Percentiles rank a stretch among this genome's conserved stretches.
Evolutionary conservation across 352 stramenopile genomes (phyloP).

Genomic region (Phytopythium chamaehyphon): DNA sequence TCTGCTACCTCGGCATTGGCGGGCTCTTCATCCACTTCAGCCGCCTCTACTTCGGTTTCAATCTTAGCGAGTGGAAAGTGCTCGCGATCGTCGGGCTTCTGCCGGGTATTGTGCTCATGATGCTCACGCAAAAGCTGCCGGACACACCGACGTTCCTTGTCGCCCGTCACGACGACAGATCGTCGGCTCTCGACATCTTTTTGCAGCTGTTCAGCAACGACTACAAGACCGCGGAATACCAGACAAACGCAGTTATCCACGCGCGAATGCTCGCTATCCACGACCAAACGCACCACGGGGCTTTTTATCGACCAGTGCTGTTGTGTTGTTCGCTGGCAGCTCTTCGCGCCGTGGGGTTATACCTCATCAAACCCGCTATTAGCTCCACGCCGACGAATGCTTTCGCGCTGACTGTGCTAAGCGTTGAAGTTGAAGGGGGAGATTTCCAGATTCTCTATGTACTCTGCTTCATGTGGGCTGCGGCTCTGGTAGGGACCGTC

Average conservation of each 20-base stretch:
- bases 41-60: constrained; percentile 67
- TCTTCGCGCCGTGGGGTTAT: constrained; percentile 40
- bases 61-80: constrained; percentile 79
- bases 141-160: constrained; percentile 83
- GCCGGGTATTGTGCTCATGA: constrained; percentile 45
- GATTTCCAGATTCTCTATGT: constrained; percentile 48
- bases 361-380: constrained; percentile 52
- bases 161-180: constrained; percentile 60
- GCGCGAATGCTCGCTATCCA: constrained; percentile 54
- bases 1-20: constrained; percentile 52
- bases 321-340: constrained; percentile 49
- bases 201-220: constrained; percentile 45
- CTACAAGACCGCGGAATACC: constrained; percentile 50
- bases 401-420: constrained; percentile 62
- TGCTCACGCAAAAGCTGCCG: constrained; percentile 62
- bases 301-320: constrained; percentile 65
- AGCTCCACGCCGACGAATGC: constrained; percentile 30
- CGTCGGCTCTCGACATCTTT: constrained; percentile 59
- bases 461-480: constrained; percentile 33
- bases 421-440: constrained; percentile 45
- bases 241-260: constrained; percentile 76
- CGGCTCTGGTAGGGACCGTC: constrained; percentile 39
- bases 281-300: constrained; percentile 46
- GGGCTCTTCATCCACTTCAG: constrained; percentile 61
- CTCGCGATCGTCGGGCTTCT: constrained; percentile 47